These are phyloP conservation scores for Debaryomyces psychrophilus DNA, from an alignment of 1,139 yeast genomes.

Conservation along the genomic window DNA sequence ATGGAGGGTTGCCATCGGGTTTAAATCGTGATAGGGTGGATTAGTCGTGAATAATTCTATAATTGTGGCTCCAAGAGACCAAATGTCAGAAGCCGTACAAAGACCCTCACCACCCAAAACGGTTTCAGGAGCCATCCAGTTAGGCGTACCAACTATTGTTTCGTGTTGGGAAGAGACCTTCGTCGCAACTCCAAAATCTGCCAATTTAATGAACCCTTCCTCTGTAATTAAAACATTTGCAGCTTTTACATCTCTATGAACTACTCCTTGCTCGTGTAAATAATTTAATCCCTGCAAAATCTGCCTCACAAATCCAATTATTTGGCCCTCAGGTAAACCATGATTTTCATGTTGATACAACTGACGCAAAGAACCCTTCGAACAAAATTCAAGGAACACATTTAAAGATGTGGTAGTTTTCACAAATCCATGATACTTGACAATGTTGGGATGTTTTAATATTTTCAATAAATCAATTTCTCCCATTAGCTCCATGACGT, in stretches of 20 bases:
- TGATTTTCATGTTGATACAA: conserved; percentile 58
- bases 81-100: conserved; percentile 82
- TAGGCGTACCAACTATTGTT: conserved; percentile 68
- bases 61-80: conserved; percentile 96
- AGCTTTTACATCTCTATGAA: conserved; percentile 79
- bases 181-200: conserved; percentile 82
- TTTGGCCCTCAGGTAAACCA: conserved; percentile 62
- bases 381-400: conserved; percentile 75
- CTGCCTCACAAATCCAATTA: conserved; percentile 64
- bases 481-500: conserved; percentile 62
- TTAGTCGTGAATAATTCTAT: conserved; percentile 82
- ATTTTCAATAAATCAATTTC: conserved; percentile 85
- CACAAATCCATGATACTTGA: conserved; percentile 86
- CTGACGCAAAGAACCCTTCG: conserved; percentile 82
- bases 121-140: conserved; percentile 90
- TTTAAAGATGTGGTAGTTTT: conserved; percentile 67
- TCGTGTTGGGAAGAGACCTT: conserved; percentile 47
- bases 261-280: conserved; percentile 71
- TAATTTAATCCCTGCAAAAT: conserved; percentile 73
- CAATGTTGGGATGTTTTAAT: conserved; percentile 82
- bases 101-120: conserved; percentile 78
- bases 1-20: conserved; percentile 87
- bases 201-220: conserved; percentile 64
- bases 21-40: conserved; percentile 84
- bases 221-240: conserved; percentile 71